Base-by-base conservation (phyloP, 306 rosid species). In the Cajanus cajan region DNA sequence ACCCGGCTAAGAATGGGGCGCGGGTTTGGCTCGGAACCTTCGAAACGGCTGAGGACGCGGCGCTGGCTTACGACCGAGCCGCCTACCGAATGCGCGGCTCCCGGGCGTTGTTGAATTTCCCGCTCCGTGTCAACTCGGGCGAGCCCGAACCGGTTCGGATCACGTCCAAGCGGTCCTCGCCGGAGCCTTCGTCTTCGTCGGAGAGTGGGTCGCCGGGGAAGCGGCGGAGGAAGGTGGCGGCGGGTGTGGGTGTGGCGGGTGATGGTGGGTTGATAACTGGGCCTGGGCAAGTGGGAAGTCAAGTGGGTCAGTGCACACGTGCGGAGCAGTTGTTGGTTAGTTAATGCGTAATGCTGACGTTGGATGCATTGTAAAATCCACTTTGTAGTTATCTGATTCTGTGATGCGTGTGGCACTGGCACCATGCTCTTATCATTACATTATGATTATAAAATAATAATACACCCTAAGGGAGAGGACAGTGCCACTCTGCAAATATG, bases 21-120 rank as follows among this genome's bases (percentile, higher is more conserved):
- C 58, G 98, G n/a, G 95, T 91, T 37, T 95, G 98, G 98, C 95
- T 95, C 2, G 98, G 98, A 7, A 95, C 98, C 0, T 95, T 88
- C 18, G 92, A 91, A 72, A 95, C 98, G 24, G 98, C 98, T 0
- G 98, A 95, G 85, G 98, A 92, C 33, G 98, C 98, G 0, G 98
- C 98, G 5, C 50, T 95, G 84, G 97, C 98, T 51, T 95, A 95
- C 74, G 98, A 95, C 12, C 85, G 92, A 13, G 98, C 98, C 9
- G 98, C 98, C 1, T 95, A 89, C 16, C 64, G 94, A 50, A 95
- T 95, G 97, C 90, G 98, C 4, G 98, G 98, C 2, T 90, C 98
- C 0, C 71, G 88, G 19, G 98, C 98, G 12, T 40, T 92, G 43
- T 63, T 95, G 65, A 95, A 95, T 57, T 95, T 95, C 24, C 98